A percentile compares a stretch with the other conserved stretches of the same genome.
These are phyloP conservation scores for Quercus alba DNA, from an alignment of 306 rosid genomes.

Conservation along the genomic window DNA sequence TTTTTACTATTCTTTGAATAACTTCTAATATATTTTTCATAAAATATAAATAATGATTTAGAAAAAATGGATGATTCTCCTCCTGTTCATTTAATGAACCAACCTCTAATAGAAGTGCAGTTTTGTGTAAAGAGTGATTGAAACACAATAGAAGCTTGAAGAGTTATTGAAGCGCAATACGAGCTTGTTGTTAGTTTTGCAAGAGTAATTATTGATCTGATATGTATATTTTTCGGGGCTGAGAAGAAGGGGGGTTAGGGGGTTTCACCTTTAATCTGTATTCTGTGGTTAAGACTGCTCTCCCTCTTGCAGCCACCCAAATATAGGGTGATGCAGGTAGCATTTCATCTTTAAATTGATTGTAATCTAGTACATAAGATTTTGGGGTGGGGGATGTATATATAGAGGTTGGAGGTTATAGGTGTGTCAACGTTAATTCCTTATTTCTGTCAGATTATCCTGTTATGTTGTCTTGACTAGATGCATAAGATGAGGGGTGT, in stretches of 20 bases:
- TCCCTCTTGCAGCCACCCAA: neutral
- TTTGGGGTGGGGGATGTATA: neutral
- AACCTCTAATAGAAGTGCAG: neutral
- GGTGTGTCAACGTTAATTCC: neutral
- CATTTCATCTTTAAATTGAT: neutral
- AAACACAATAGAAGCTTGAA: neutral
- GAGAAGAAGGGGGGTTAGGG: neutral
- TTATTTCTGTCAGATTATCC: neutral
- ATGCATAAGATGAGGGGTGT: neutral
- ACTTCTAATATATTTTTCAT: no score
- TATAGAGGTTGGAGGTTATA: neutral
- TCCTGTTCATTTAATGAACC: neutral
- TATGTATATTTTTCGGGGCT: neutral
- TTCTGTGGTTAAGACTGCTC: neutral
- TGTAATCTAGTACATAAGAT: neutral
- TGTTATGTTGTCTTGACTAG: neutral
- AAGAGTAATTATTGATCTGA: neutral
- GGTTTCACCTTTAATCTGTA: neutral
- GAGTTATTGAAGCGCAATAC: no score
- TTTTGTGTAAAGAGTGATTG: neutral
- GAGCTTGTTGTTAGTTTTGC: neutral
- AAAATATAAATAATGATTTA: no score
- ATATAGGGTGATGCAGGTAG: neutral
- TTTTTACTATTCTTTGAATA: no score
- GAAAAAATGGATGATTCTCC: slow-evolving; percentile 15